phyloP scores from a whole-genome alignment of 108 stramenopile species.

The Skeletonema menzelii region DNA sequence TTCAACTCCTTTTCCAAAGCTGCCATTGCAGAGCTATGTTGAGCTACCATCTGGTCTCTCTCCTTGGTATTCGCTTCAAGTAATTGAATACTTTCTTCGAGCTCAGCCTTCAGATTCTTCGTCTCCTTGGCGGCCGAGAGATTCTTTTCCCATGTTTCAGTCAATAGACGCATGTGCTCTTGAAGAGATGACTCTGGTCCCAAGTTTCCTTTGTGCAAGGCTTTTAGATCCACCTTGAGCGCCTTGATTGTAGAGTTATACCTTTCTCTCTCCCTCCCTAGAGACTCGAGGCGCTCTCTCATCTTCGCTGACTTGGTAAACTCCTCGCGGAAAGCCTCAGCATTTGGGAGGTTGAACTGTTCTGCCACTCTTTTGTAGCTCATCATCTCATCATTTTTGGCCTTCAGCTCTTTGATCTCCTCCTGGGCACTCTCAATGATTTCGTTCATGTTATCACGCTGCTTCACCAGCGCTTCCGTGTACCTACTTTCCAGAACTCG shows the following conservation, averaged over 20 bases:
- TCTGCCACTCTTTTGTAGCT: constrained; percentile 8
- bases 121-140: constrained; percentile 5
- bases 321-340: constrained; percentile 10
- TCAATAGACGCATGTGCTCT: constrained; percentile 46
- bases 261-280: constrained; percentile 32
- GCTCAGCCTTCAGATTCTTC: constrained; percentile 25
- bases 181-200: constrained; percentile 43
- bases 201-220: constrained; percentile 22
- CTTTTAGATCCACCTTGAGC: constrained; percentile 35
- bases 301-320: constrained; percentile 9
- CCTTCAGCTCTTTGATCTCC: constrained; percentile 38
- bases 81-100: constrained; percentile 13
- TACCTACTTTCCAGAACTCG: constrained; percentile 36
- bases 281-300: constrained; percentile 22
- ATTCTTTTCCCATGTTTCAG: constrained; percentile 28
- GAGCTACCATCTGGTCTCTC: constrained; percentile 13
- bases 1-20: constrained; percentile 21
- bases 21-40: constrained; percentile 12
- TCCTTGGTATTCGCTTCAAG: constrained; percentile 24
- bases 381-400: constrained; percentile 6
- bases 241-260: constrained; percentile 51
- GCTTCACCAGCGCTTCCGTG: constrained; percentile 45
- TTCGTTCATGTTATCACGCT: constrained; percentile 43
- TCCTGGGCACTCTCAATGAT: constrained; percentile 42
- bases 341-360: constrained; percentile 8